Conservation (phyloP, 192 early-diverging fungal genomes). For the Backusella parvicylindrica region DNA sequence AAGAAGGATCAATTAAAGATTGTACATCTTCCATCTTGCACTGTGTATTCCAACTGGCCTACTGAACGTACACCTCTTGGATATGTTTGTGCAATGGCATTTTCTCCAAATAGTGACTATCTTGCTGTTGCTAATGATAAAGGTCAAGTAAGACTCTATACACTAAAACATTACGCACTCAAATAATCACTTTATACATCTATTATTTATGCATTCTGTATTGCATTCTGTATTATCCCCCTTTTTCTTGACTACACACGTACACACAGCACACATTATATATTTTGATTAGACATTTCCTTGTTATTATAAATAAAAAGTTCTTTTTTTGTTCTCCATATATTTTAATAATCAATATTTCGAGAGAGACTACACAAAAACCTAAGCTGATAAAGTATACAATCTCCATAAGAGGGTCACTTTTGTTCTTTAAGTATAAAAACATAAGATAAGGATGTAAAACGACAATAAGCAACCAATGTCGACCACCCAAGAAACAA, state of each 20-base stretch:
- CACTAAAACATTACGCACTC: slow-evolving; percentile 59
- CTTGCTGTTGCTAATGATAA: slow-evolving; percentile 88
- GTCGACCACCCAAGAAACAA: no score
- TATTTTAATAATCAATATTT: no score
- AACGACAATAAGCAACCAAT: no score
- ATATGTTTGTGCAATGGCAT: slow-evolving; percentile 73
- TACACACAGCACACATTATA: neutral
- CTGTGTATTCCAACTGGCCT: slow-evolving; percentile 96
- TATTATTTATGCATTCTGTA: neutral
- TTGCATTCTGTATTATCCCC: neutral
- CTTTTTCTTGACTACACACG: neutral
- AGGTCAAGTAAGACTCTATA: slow-evolving; percentile 86
- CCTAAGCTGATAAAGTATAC: no score
- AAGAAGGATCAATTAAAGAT: slow-evolving; percentile 80
- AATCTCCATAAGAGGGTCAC: no score
- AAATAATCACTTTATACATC: slow-evolving; percentile 13
- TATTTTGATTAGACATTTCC: neutral
- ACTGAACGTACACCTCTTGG: slow-evolving; percentile 75
- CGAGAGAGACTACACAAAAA: no score
- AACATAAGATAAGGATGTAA: no score
- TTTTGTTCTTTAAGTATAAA: no score
- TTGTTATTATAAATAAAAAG: neutral
- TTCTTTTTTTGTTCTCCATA: no score
- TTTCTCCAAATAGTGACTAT: slow-evolving; percentile 92
- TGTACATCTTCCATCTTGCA: slow-evolving; percentile 75